These are phyloP conservation scores for Clausena lansium DNA, from an alignment of 345 rosid genomes.

Conservation along the genomic window DNA sequence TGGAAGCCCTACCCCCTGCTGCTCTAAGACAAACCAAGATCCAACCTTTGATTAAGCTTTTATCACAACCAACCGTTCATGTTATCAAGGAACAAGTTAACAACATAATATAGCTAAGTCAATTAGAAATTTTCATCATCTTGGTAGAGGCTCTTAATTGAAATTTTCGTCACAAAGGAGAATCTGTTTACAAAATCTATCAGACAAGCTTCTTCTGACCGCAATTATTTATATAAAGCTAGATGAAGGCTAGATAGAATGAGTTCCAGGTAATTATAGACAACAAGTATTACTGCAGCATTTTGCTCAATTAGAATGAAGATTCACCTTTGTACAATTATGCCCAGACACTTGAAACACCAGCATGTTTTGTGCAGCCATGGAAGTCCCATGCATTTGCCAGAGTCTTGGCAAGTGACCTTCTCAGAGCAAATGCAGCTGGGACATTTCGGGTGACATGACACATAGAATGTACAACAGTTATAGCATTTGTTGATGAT, in stretches of 20 bases:
- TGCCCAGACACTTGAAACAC: slow-evolving; percentile 10
- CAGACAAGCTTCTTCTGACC: too few relatives aligned
- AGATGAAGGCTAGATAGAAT: too few relatives aligned
- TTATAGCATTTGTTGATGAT: not conserved
- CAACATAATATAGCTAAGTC: not conserved
- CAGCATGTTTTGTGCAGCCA: slow-evolving; percentile 5
- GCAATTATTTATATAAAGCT: too few relatives aligned
- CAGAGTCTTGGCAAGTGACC: not conserved
- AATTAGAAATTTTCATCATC: not conserved
- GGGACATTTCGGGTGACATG: not conserved
- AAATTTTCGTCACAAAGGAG: not conserved
- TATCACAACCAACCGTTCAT: too few relatives aligned
- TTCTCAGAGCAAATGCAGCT: slow-evolving; percentile 13
- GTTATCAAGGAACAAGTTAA: not conserved
- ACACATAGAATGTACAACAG: slow-evolving; percentile 14
- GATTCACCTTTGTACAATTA: slow-evolving; percentile 16
- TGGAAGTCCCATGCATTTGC: slow-evolving; percentile 13
- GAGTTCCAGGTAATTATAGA: too few relatives aligned
- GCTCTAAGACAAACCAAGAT: not conserved
- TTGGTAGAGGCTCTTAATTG: not conserved
- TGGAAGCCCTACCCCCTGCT: not conserved
- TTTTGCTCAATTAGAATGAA: slow-evolving; percentile 16
- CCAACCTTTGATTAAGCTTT: not conserved
- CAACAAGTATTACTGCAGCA: too few relatives aligned
- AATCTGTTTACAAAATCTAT: not conserved